Evolutionary conservation across 345 rosid genomes (phyloP).

Genomic region (Turritis glabra): DNA sequence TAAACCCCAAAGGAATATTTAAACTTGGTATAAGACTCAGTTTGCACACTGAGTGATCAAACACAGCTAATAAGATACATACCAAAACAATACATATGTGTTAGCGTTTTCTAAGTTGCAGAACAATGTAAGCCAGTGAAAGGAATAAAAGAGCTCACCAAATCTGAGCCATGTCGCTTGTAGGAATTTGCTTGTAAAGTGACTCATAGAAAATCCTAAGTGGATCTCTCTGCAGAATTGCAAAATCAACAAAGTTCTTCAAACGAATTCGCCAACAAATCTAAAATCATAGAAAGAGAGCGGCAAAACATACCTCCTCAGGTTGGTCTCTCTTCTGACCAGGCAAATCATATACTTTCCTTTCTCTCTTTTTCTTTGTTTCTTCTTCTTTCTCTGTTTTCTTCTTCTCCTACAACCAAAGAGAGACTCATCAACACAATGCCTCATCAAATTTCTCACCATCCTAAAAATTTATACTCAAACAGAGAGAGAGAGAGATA

Average conservation of each 20-base stretch:
- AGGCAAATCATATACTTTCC: conserved; percentile 77
- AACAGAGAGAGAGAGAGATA: background rate
- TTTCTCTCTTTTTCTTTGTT: conserved; percentile 64
- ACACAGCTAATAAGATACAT: background rate
- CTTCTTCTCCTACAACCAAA: conserved; percentile 43
- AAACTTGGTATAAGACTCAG: background rate
- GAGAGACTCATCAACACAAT: conserved; percentile 18
- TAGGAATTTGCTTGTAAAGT: conserved; percentile 69
- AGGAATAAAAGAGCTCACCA: conserved; percentile 57
- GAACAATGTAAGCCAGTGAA: background rate
- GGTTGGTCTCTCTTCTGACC: conserved; percentile 93
- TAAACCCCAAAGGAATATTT: background rate
- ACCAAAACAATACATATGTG: background rate
- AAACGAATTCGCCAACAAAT: conserved; percentile 7
- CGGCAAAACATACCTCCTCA: conserved; percentile 54
- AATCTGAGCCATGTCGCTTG: conserved; percentile 90
- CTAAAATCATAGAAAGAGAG: background rate
- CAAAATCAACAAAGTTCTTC: conserved; percentile 7
- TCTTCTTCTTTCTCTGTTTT: conserved; percentile 45
- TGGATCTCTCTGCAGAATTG: conserved; percentile 80
- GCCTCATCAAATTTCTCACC: background rate
- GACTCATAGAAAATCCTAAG: conserved; percentile 89
- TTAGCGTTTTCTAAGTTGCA: background rate
- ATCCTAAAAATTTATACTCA: background rate
- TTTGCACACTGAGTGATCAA: background rate